These are phyloP conservation scores for Linum usitatissimum DNA, from an alignment of 345 rosid species.

Conservation along the genomic window DNA sequence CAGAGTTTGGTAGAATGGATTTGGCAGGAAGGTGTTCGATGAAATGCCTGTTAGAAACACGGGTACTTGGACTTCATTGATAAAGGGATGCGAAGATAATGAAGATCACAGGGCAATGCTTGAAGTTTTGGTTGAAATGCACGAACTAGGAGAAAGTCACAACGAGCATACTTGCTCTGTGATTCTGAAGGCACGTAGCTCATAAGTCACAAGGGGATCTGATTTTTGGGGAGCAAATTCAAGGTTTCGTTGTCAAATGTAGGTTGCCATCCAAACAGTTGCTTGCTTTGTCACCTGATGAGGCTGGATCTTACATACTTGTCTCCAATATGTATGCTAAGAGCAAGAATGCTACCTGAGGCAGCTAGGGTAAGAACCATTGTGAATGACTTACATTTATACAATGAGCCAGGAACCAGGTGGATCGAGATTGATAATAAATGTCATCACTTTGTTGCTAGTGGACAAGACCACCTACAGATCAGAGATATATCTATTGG, in stretches of 20 bases:
- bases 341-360: slow-evolving; percentile 16
- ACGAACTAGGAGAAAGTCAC: slow-evolving; percentile 18
- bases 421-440: slow-evolving; percentile 27
- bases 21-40: slow-evolving; percentile 24
- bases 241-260: slow-evolving; percentile 22
- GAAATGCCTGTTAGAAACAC: slow-evolving; percentile 24
- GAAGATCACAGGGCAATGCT: slow-evolving; percentile 15
- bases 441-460: slow-evolving; percentile 21
- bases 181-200: slow-evolving; percentile 25
- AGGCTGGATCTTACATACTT: slow-evolving; percentile 24
- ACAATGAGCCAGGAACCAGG: slow-evolving; percentile 25
- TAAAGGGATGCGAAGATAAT: slow-evolving; percentile 23
- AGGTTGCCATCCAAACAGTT: slow-evolving; percentile 25
- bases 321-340: slow-evolving; percentile 24
- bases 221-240: slow-evolving; percentile 23
- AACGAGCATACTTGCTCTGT: slow-evolving; percentile 30
- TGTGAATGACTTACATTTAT: slow-evolving; percentile 25
- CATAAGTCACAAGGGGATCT: slow-evolving; percentile 8
- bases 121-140: slow-evolving; percentile 12
- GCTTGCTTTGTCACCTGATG: slow-evolving; percentile 24
- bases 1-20: slow-evolving; percentile 14
- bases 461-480: slow-evolving; percentile 17
- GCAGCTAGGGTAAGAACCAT: slow-evolving; percentile 20
- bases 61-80: slow-evolving; percentile 27
- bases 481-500: background rate